Conservation (phyloP, 495 filamentous ascomycete genomes). For the Daldinia concentrica region DNA sequence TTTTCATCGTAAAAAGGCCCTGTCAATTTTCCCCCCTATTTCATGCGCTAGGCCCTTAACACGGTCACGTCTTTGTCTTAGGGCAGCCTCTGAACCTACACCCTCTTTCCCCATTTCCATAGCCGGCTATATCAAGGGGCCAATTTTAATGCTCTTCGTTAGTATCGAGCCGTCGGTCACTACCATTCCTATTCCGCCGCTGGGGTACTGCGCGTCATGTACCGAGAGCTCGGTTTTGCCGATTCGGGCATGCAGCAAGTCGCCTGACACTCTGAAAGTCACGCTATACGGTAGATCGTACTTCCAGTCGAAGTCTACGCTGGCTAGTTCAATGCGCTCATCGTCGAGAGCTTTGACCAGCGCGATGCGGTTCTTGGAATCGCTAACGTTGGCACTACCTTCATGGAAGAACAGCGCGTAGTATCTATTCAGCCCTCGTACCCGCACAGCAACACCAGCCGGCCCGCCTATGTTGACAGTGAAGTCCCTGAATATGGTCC, state of each 20-base stretch:
- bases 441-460: conserved; percentile 39
- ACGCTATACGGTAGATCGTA: conserved; percentile 38
- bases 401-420: conserved; percentile 37
- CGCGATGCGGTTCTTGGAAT: neutral
- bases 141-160: conserved; percentile 25
- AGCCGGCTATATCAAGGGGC: neutral
- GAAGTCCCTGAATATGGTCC: conserved; percentile 23
- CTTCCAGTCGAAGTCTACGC: conserved; percentile 34
- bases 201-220: conserved; percentile 24
- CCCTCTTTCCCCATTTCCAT: neutral
- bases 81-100: neutral
- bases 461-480: conserved; percentile 31
- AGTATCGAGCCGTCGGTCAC: conserved; percentile 37
- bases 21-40: neutral
- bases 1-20: neutral
- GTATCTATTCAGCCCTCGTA: conserved; percentile 44
- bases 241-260: conserved; percentile 15
- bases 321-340: conserved; percentile 20
- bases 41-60: neutral
- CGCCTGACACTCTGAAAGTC: conserved; percentile 12
- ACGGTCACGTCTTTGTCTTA: no score
- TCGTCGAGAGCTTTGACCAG: conserved; percentile 40
- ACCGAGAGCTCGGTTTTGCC: conserved; percentile 18
- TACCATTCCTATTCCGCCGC: conserved; percentile 41
- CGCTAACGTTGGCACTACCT: neutral